These are phyloP conservation scores for Neurospora sp. DNA, from an alignment of 2,329 filamentous ascomycete genomes.

Conservation along the genomic window DNA sequence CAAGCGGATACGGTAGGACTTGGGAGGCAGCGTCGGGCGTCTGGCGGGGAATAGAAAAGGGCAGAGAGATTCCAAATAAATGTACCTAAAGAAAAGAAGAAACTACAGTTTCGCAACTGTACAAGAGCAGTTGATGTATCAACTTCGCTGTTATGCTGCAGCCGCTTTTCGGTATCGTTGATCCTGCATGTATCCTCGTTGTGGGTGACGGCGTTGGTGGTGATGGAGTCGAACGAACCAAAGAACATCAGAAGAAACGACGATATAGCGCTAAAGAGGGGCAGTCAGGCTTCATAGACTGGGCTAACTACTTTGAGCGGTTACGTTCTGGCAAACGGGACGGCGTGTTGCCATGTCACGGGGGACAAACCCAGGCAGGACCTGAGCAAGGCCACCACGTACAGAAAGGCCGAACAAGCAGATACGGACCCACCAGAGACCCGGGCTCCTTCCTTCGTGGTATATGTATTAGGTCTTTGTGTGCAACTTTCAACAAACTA, in stretches of 20 bases:
- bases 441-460: not conserved
- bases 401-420: not conserved
- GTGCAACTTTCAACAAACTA: not conserved
- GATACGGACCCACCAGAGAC: not conserved
- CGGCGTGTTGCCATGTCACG: not conserved
- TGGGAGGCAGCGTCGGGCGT: not conserved
- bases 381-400: not conserved
- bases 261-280: not conserved
- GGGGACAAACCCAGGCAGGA: not conserved
- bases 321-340: not conserved
- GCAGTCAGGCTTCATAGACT: not conserved
- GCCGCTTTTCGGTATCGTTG: not conserved
- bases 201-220: not conserved
- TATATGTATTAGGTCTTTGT: not conserved
- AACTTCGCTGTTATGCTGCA: not conserved
- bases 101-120: too few species aligned
- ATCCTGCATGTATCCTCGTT: not conserved
- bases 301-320: too few species aligned
- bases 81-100: too few species aligned
- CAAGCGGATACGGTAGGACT: too few species aligned
- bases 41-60: not conserved
- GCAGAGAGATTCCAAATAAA: too few species aligned
- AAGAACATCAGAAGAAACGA: not conserved
- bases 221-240: not conserved
- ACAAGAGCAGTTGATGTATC: not conserved